Evolutionary conservation across 768 basidiomycete genomes (phyloP), one percentile per base, ranked within the genome.

Genomic region (Amanita fuliginea): DNA sequence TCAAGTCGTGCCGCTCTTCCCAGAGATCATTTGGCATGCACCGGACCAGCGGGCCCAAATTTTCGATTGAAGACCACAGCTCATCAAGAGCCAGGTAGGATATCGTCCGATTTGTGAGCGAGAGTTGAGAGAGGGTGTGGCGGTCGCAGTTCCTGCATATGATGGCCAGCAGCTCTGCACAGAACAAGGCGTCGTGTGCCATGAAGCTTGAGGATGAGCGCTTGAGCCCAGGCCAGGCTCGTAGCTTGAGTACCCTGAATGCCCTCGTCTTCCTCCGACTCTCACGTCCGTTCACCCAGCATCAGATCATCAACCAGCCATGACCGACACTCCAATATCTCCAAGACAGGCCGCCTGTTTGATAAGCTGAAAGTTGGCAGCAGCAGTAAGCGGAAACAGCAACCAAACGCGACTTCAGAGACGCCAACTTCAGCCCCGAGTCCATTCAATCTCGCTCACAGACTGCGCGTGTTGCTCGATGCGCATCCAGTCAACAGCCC

Each of bases 401-500:
- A 14, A 16, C 30, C 47, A 39, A 14, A 13, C 14, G 34, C 36
- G 13, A 30, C 9, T 24, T 3, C 24, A 14, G 26, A 9, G 8
- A 49, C 28, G 1, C 10, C 26, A 14, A 10, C 18, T n/a, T n/a
- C n/a, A 37, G 41, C 40, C 24, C 28, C 28, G 13, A 42, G 39
- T 24, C 41, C 49, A 14, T 33, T 40, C 8, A 42, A 14, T 16
- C 49, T 50, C 11, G 41, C 49, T 10, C 49, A 42, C 33, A 50
- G 42, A 24, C 28, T 50, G 30, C 41, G 41, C n/a, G 41, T 32
- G 10, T 19, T 50, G 28, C 49, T 50, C 13, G 49, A 50, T 24
- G 13, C 32, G 2, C 49, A 50, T 26, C 49, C 49, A 11, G 42
- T 50, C 6, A 42, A 50, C 14, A 50, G 49, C 22, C 49, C 49